Percentiles rank a stretch among this genome's conserved stretches.
Conservation (phyloP, 352 stramenopile genomes). For the Pythium coloratum region DNA sequence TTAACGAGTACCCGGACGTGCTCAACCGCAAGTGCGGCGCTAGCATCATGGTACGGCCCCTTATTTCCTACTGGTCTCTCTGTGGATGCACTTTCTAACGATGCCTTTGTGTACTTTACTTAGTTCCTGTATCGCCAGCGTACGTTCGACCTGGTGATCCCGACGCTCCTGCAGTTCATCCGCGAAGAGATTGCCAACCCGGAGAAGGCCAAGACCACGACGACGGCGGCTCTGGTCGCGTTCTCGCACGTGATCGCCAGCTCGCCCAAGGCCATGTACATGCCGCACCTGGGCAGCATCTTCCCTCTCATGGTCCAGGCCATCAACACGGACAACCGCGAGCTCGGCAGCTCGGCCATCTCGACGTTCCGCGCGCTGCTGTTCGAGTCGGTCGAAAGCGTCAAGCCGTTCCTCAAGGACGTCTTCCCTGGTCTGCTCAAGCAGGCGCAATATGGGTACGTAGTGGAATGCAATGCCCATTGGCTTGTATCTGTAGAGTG, state of each 20-base stretch:
- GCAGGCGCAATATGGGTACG: conserved; percentile 78
- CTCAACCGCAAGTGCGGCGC: conserved; percentile 85
- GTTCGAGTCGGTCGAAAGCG: conserved; percentile 73
- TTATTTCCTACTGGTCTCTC: background rate
- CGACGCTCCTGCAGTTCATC: conserved; percentile 66
- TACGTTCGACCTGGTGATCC: conserved; percentile 79
- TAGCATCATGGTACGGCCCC: conserved; percentile 61
- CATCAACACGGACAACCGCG: conserved; percentile 70
- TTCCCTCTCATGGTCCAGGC: conserved; percentile 84
- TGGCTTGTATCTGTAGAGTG: background rate
- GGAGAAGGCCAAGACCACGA: conserved; percentile 35
- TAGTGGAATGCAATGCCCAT: background rate
- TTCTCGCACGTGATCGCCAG: conserved; percentile 81
- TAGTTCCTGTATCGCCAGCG: conserved; percentile 83
- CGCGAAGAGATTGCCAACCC: conserved; percentile 30
- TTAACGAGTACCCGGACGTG: conserved; percentile 77
- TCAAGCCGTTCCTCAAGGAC: conserved; percentile 84
- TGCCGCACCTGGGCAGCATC: conserved; percentile 73
- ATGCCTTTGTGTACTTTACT: conserved; percentile 6
- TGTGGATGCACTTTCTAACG: conserved; percentile 3
- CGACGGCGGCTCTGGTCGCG: conserved; percentile 63
- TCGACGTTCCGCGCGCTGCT: conserved; percentile 76
- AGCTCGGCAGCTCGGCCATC: conserved; percentile 78
- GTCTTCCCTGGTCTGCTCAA: conserved; percentile 83
- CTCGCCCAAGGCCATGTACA: conserved; percentile 77